Evolutionary conservation across 202 grass and related monocot species (phyloP), one percentile per base, ranked within the genome.

Genomic region (Brachypodium distachyon): DNA sequence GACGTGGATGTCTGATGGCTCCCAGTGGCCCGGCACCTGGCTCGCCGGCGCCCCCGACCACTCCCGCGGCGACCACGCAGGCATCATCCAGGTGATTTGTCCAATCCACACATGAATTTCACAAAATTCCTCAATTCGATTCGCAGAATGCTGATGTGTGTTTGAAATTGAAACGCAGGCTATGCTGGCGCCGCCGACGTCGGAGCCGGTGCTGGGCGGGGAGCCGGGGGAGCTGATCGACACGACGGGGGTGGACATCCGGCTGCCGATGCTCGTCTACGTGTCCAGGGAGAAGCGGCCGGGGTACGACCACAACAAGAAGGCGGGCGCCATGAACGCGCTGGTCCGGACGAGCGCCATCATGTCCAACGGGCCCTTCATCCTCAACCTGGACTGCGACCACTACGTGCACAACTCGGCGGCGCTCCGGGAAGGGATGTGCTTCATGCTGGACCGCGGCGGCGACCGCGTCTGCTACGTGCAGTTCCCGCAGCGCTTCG

Each of bases 391-490:
- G 1, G 96, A 98, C 70, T 98, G 96, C 46, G 91, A 98, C 74
- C 96, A 98, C 83, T 98, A 95, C 70, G 77, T 95, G 46, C 81
- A 93, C 87, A 92, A 92, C 80, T 94, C 95, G 32, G 10, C 75
- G 19, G 91, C 91, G 60, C 73, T 94, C 49, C 81, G 95, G 7
- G 95, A 97, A 16, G 91, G 82, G 3, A 92, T 97, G 95, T 97
- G 95, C 81, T 97, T 94, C 95, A 97, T 97, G 95, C 95, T 97
- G 0, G 91, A 97, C 67, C 81, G 95, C 40, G 89, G 95, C 8
- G 95, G 95, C 32, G 95, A 97, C 84, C 82, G 91, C 38, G 67
- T 97, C 55, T 94, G 95, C 73, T 98, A 85, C 12, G 95, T 98
- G 3, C 95, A 98, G 74, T 98, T 98, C 54, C 95, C 91, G 19